Evolutionary conservation across 495 filamentous ascomycete species (phyloP), one percentile per base, ranked within the genome.

Genomic region (Talaromyces nanjingensis): DNA sequence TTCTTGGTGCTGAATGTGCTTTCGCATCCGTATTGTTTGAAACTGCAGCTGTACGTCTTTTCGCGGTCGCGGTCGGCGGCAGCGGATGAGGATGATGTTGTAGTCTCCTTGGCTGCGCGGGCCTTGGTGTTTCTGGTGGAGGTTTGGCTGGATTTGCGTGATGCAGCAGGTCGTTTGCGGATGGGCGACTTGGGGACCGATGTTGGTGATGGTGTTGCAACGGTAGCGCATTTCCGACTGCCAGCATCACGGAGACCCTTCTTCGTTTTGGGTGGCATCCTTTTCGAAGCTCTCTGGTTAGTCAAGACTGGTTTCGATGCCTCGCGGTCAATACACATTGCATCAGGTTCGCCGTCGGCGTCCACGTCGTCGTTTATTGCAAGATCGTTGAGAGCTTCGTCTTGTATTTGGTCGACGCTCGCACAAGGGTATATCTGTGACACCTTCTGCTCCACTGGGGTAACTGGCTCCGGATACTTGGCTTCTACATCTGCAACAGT

Each of bases 1-100:
- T 96, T 97, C 73, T 97, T 97, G 39, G 90, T 92, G 9, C 86
- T 87, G 70, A 98, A 97, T 0, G 86, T 92, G 67, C 89, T 91
- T 6, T 72, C 72, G 72, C 94, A 98, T n/a, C 88, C 90, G 64
- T 93, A 96, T 61, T 85, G 86, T 12, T 84, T 74, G 75, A 97
- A 93, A 64, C 89, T 87, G 77, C 93, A 98, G 56, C 81, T 76
- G 72, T 93, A 97, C 0, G 88, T 86, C 12, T 42, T 42, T 42
- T 16, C 37, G 37, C 37, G 34, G 11, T 39, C 34, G 3, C 90
- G 86, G 2, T 79, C 81, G 60, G 85, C 78, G 0, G 60, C 58
- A 2, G 67, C 61, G 24, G 66, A 49, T 4, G 37, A 42, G 37
- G 59, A 47, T 12, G 57, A 39, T 42, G 34, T 47, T 1, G 18